Base-by-base conservation (phyloP, 257 asterid genomes). In the Buddleja alternifolia region DNA sequence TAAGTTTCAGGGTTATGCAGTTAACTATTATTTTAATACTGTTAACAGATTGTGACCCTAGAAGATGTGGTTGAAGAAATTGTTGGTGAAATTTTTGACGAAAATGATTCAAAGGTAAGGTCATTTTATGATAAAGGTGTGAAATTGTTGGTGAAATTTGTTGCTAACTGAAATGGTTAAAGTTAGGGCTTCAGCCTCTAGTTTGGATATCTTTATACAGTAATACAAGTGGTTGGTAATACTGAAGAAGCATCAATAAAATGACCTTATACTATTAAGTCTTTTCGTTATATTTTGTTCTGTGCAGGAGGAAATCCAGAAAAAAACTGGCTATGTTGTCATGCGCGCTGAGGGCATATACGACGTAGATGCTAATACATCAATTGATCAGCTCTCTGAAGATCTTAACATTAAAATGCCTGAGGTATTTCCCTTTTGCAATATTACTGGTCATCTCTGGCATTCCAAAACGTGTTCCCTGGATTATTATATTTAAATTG, bases 11-110 rank as follows among this genome's bases (percentile, higher is more conserved):
- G 58, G 32, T 70, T 59, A 54, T 79, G 63, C 55, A n/a, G n/a
- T 66, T 41, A 36, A 59, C 32, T 52, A 10, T 53, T 66, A 59
- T 50, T 71, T 67, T 76, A 16, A 34, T 77, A 65, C 56, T 59
- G 50, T 50, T n/a, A 56, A 72, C 96, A 94, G 99, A 78, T 94
- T 47, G 99, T 94, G 54, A 94, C 99, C 67, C 97, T 94, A 75
- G 99, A 94, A 80, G 98, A 94, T 19, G 98, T 94, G 81, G 97
- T 94, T 71, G 99, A 91, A 80, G 99, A 94, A 82, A 94, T 94
- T 72, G 99, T 94, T 78, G 99, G 99, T 76, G 99, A 94, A 80
- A 91, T 94, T 70, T 91, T 91, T 74, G 99, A 94, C 14, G 99
- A 94, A 86, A 91, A 94, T 61, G 99, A 94, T 77, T 94, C 99